Conservation (phyloP, 768 basidiomycete species). For the Lactifluus subvellereus region DNA sequence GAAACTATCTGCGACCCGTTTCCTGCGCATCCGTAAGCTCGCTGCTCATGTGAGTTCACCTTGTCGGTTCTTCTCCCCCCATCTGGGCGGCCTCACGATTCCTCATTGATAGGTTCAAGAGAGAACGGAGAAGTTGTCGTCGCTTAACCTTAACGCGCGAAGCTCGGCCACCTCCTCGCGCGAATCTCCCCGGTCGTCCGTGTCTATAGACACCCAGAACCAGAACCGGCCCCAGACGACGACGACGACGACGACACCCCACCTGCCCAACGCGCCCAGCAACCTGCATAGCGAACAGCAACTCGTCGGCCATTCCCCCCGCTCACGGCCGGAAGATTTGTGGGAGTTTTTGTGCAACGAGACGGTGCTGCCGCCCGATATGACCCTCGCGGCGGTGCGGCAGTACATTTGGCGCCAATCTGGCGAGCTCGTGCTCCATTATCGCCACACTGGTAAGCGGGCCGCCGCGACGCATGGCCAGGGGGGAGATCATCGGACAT, state of each 20-base stretch:
- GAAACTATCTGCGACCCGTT: conserved; percentile 83
- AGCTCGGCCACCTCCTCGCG: conserved; percentile 23
- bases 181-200: conserved; percentile 32
- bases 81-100: background rate
- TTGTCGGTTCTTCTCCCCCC: background rate
- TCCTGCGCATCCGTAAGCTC: conserved; percentile 81
- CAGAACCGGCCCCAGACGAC: conserved; percentile 15
- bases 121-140: conserved; percentile 59
- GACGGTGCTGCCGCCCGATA: conserved; percentile 70
- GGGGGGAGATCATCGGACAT: background rate
- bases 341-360: conserved; percentile 91
- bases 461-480: background rate
- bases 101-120: conserved; percentile 62
- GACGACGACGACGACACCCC: conserved; percentile 17
- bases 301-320: conserved; percentile 21
- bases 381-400: conserved; percentile 86
- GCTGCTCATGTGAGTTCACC: conserved; percentile 60
- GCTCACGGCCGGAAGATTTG: conserved; percentile 44
- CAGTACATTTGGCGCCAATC: conserved; percentile 84
- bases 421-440: conserved; percentile 69
- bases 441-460: conserved; percentile 39
- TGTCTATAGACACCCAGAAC: conserved; percentile 34
- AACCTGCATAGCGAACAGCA: conserved; percentile 26
- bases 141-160: conserved; percentile 23
- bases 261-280: conserved; percentile 18